Conservation (phyloP, 208 protist species). For the Jaenimonas drosophilae region DNA sequence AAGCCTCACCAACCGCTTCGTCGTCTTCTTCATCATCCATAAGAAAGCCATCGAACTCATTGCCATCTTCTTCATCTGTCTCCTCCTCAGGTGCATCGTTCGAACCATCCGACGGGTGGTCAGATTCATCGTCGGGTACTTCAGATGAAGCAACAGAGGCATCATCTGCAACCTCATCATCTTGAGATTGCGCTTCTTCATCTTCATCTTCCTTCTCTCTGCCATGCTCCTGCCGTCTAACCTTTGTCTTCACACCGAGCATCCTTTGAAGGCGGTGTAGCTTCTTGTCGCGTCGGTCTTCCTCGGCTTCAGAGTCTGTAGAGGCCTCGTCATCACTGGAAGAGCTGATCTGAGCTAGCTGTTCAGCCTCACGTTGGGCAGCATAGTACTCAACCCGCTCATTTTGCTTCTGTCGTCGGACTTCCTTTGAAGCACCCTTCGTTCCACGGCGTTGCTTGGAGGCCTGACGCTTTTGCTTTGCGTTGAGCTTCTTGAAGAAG, state of each 20-base stretch:
- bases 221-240: neutral
- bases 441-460: conserved; percentile 49
- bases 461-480: conserved; percentile 47
- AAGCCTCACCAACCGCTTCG: conserved; percentile 6
- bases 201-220: conserved; percentile 13
- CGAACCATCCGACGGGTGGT: neutral
- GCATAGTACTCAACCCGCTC: conserved; percentile 65
- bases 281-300: conserved; percentile 4
- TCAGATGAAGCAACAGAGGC: neutral
- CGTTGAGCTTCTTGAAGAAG: conserved; percentile 78
- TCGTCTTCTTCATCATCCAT: conserved; percentile 29
- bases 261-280: conserved; percentile 9
- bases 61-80: conserved; percentile 18
- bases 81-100: conserved; percentile 3
- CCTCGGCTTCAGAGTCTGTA: conserved; percentile 39
- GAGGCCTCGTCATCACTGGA: conserved; percentile 46
- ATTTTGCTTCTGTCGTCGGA: conserved; percentile 52
- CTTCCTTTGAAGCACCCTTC: conserved; percentile 73
- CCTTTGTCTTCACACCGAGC: conserved; percentile 6
- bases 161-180: neutral
- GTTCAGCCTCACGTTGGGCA: conserved; percentile 61
- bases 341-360: conserved; percentile 67
- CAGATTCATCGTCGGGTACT: neutral
- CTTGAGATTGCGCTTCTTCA: neutral
- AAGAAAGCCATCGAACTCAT: conserved; percentile 15